phyloP scores from a whole-genome alignment of 225 moss, liverwort and hornwort genomes.

The Lunularia cruciata region DNA sequence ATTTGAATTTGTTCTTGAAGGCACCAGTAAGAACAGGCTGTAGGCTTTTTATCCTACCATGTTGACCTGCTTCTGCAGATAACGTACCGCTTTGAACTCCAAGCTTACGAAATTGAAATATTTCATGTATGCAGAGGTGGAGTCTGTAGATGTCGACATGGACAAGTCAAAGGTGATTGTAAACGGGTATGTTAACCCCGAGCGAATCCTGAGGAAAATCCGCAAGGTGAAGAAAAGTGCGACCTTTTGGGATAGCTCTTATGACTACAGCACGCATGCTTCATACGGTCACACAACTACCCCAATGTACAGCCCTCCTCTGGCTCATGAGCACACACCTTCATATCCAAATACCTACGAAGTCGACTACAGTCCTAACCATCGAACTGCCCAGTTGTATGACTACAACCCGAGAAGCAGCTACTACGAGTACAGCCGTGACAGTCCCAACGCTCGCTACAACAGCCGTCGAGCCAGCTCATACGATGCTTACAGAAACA shows the following conservation, averaged over 20 bases:
- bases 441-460: conserved; percentile 6
- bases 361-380: background rate
- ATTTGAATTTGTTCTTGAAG: background rate
- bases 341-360: background rate
- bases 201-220: conserved; percentile 33
- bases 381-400: background rate
- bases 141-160: conserved; percentile 43
- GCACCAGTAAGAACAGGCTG: too few relatives aligned
- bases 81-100: background rate
- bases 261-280: conserved; percentile 24
- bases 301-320: conserved; percentile 1
- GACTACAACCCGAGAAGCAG: conserved; percentile 9
- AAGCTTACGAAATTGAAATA: background rate
- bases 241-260: conserved; percentile 38
- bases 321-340: background rate
- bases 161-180: conserved; percentile 34
- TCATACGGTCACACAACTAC: conserved; percentile 10
- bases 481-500: conserved; percentile 32
- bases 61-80: too few relatives aligned
- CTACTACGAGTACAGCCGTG: conserved; percentile 6
- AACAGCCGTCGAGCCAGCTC: conserved; percentile 2
- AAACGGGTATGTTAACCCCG: conserved; percentile 26
- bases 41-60: too few relatives aligned
- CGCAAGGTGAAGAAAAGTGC: conserved; percentile 37
- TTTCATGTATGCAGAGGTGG: conserved; percentile 23